These are phyloP conservation scores for Backusella liffmaniae DNA, from an alignment of 192 early-diverging fungal genomes.

Conservation along the genomic window DNA sequence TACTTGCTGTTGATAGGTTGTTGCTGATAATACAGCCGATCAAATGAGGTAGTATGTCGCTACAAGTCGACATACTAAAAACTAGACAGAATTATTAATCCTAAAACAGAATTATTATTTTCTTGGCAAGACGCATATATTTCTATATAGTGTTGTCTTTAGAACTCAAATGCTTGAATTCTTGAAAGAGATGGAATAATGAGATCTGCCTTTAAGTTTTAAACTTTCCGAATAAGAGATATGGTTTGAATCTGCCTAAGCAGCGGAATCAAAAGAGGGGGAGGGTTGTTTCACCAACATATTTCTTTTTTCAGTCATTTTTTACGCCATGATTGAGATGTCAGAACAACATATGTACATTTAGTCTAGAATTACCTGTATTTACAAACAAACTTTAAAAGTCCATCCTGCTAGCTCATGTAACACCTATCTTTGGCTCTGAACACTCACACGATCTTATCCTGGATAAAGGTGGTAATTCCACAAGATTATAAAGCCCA, in stretches of 20 bases:
- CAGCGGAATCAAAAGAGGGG: background rate
- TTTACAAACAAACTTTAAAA: slow-evolving; percentile 11
- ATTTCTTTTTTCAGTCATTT: background rate
- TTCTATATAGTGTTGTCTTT: background rate
- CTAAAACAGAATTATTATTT: background rate
- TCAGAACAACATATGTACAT: background rate
- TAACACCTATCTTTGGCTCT: background rate
- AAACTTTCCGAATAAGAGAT: background rate
- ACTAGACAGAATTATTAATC: background rate
- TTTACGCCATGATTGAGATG: background rate
- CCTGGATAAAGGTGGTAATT: background rate
- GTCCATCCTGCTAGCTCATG: background rate
- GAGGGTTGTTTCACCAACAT: background rate
- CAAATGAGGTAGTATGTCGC: background rate
- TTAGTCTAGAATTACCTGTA: background rate
- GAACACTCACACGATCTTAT: slow-evolving; percentile 9
- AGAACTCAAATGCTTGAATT: background rate
- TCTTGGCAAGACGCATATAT: background rate
- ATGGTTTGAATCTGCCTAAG: background rate
- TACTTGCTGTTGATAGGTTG: background rate
- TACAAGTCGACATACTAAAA: background rate
- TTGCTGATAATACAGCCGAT: background rate
- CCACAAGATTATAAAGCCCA: background rate
- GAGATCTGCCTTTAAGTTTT: background rate
- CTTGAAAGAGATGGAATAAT: background rate